Percentiles rank a stretch among this genome's conserved stretches.
These are phyloP conservation scores for Scedosporium dehoogii DNA, from an alignment of 2,329 filamentous ascomycete genomes.

Conservation along the genomic window DNA sequence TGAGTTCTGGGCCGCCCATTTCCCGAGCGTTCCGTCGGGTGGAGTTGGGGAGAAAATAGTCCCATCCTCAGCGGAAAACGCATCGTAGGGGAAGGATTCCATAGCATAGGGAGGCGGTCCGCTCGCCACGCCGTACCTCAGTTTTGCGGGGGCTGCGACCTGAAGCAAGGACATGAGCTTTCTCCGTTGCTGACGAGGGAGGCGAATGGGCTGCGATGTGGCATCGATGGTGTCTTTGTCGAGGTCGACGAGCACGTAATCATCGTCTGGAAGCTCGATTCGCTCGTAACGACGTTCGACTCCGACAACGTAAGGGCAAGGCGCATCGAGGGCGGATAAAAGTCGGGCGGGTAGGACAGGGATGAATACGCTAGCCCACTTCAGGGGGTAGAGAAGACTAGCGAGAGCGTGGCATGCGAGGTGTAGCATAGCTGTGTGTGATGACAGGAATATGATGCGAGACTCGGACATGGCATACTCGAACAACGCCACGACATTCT, in stretches of 20 bases:
- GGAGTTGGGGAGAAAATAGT: conserved; percentile 68
- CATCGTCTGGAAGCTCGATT: conserved; percentile 81
- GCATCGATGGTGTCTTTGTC: conserved; percentile 87
- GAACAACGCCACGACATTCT: conserved; percentile 85
- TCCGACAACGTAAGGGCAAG: conserved; percentile 94
- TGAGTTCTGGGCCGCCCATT: conserved; percentile 83
- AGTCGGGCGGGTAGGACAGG: conserved; percentile 80
- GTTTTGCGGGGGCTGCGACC: conserved; percentile 79
- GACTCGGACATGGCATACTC: conserved; percentile 91
- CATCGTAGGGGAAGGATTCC: conserved; percentile 84
- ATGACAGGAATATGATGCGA: conserved; percentile 90
- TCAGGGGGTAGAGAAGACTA: conserved; percentile 78
- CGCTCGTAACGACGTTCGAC: conserved; percentile 87
- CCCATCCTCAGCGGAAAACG: conserved; percentile 79
- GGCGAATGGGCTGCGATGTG: conserved; percentile 62
- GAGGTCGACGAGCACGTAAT: conserved; percentile 89
- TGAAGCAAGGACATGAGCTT: conserved; percentile 86
- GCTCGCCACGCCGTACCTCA: conserved; percentile 74
- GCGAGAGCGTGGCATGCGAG: conserved; percentile 80
- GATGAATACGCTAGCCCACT: conserved; percentile 92
- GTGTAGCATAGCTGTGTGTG: conserved; percentile 92
- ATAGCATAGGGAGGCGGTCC: conserved; percentile 88
- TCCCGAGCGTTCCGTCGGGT: conserved; percentile 62
- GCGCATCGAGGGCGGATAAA: conserved; percentile 83
- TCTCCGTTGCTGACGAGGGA: conserved; percentile 80